These are phyloP conservation scores for Calonectria honghensis DNA, from an alignment of 2,329 filamentous ascomycete species.

Conservation along the genomic window DNA sequence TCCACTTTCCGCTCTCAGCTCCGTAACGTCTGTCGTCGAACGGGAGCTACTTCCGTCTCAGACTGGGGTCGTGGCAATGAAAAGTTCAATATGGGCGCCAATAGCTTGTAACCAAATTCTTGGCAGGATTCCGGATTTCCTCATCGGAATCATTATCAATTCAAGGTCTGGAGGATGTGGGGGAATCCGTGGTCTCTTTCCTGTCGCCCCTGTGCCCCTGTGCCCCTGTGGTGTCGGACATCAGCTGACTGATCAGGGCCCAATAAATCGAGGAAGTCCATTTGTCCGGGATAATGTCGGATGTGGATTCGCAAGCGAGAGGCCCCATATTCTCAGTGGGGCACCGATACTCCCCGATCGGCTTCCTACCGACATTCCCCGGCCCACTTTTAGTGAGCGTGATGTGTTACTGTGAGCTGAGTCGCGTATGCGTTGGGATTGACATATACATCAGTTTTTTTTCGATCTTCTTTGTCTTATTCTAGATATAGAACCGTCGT, in stretches of 20 bases:
- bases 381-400: constrained; percentile 26
- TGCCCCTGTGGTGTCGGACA: too few species aligned
- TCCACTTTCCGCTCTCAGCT: too few species aligned
- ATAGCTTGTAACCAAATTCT: too few species aligned
- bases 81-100: too few species aligned
- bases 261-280: background rate
- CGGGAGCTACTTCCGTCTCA: too few species aligned
- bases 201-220: too few species aligned
- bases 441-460: background rate
- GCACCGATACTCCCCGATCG: constrained; percentile 42
- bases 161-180: background rate
- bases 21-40: too few species aligned
- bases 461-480: background rate
- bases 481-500: background rate
- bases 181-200: background rate
- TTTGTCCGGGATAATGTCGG: background rate
- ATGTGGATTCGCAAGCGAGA: background rate
- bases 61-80: too few species aligned
- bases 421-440: background rate
- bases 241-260: background rate
- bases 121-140: too few species aligned
- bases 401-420: background rate
- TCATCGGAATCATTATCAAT: too few species aligned
- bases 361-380: constrained; percentile 37
- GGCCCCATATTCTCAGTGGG: background rate